These are phyloP conservation scores for Pelargonium nanum DNA, from an alignment of 345 rosid species.

Conservation along the genomic window DNA sequence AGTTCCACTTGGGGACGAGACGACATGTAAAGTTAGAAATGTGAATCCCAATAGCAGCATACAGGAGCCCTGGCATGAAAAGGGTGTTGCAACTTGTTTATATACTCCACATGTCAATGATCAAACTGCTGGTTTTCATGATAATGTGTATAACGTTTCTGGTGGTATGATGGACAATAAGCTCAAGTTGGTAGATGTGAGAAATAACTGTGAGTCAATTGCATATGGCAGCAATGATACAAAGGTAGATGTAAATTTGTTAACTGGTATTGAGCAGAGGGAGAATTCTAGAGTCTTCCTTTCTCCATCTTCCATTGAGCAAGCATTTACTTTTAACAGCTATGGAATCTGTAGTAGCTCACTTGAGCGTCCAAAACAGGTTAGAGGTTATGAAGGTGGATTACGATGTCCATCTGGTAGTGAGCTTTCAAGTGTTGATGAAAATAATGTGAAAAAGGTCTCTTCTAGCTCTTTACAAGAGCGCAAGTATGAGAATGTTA, in stretches of 20 bases:
- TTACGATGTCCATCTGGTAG: slow-evolving; percentile 4
- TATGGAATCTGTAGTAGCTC: slow-evolving; percentile 7
- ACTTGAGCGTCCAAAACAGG: slow-evolving; percentile 13
- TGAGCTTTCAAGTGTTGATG: slow-evolving; percentile 9
- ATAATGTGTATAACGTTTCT: slow-evolving; percentile 13
- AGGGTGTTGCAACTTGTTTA: slow-evolving; percentile 15
- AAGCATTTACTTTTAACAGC: slow-evolving; percentile 5
- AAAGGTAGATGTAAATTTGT: slow-evolving; percentile 1
- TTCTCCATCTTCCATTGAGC: slow-evolving; percentile 11
- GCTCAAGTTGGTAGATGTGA: slow-evolving; percentile 9
- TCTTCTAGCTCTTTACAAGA: slow-evolving; percentile 1
- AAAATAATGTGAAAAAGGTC: slow-evolving; percentile 10
- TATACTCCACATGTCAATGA: slow-evolving; percentile 16
- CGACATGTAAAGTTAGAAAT: slow-evolving; percentile 9
- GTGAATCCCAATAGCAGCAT: neutral
- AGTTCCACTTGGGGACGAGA: slow-evolving; percentile 10
- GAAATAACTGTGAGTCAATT: slow-evolving; percentile 5
- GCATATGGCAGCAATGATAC: slow-evolving; percentile 3
- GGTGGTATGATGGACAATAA: slow-evolving; percentile 5
- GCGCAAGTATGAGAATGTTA: slow-evolving; percentile 8
- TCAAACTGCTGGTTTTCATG: slow-evolving; percentile 11
- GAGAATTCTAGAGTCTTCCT: slow-evolving; percentile 8
- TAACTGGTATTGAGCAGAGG: slow-evolving; percentile 9
- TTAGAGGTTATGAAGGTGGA: slow-evolving; percentile 13
- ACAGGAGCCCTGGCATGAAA: slow-evolving; percentile 12